Base-by-base conservation (phyloP, 2,329 filamentous ascomycete species). In the Bipolaris oryzae region DNA sequence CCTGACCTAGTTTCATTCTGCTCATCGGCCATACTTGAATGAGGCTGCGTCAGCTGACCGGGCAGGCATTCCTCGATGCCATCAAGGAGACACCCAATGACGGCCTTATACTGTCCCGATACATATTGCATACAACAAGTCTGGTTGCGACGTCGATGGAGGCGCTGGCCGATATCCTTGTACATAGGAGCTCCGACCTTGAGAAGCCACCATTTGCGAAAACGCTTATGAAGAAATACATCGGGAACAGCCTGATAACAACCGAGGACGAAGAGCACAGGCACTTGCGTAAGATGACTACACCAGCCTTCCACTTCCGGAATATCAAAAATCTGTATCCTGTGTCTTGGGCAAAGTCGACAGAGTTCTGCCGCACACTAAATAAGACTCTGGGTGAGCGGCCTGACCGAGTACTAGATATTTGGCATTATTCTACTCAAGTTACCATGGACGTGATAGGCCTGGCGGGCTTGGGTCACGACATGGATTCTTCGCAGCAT, bases 301-400 rank as follows among this genome's bases (percentile, higher is more conserved):
- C 89, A 78, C 92, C 92, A 0, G 90, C 91, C 1, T 96, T 96
- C 74, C 83, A 87, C n/a, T 96, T 91, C 70, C 85, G 92, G 20
- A 90, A 96, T 68, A 81, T 96, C 73, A 96, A 95, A 72, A 85
- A 94, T 57, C 79, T 96, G 13, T 95, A 96, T 67, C 89, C 91
- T 0, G 78, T 89, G 5, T 96, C 97, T 75, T 96, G 92, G 92
- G 68, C 77, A 18, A 96, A 96, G 76, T 84, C 88, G 0, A 76
- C 83, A 7, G 88, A 94, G 71, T 84, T 88, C 66, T 86, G 87
- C 5, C 76, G 84, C 18, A 82, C 83, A 47, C 87, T 96, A 74
- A 82, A 80, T 1, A 73, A 77, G 7, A 75, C 82, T 23, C 72
- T 86, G n/a, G 54, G 77, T 64, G 70, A 75, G 61, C 70, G 81